Conservation (phyloP, 768 basidiomycete species). For the Lentinula guzmanii region DNA sequence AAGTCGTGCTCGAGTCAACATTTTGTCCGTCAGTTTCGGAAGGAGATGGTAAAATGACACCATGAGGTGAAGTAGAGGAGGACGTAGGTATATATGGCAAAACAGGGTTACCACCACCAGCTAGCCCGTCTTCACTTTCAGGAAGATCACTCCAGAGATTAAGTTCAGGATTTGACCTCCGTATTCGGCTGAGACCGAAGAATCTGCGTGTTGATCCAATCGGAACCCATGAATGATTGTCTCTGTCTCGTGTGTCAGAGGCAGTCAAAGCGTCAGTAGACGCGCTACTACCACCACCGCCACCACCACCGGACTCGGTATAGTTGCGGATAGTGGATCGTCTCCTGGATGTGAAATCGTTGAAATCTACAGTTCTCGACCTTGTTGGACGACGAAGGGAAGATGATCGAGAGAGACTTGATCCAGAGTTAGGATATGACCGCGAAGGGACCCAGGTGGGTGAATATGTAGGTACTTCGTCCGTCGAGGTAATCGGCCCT, state of each 20-base stretch:
- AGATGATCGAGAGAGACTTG: conserved; percentile 45
- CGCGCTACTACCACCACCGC: conserved; percentile 22
- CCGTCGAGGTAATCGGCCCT: background rate
- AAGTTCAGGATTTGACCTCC: conserved; percentile 25
- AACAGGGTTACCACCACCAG: background rate
- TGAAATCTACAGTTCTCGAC: conserved; percentile 60
- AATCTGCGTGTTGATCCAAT: conserved; percentile 39
- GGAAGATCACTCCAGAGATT: conserved; percentile 19
- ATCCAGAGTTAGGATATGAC: conserved; percentile 13
- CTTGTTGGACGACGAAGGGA: conserved; percentile 55
- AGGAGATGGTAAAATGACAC: conserved; percentile 9
- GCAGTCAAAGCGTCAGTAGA: conserved; percentile 14
- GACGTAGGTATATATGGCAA: background rate
- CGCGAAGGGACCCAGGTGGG: conserved; percentile 2
- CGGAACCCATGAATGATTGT: conserved; percentile 8
- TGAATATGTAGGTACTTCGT: background rate
- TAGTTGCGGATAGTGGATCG: conserved; percentile 44
- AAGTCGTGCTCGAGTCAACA: conserved; percentile 13
- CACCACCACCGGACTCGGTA: conserved; percentile 1
- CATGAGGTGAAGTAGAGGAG: conserved; percentile 4
- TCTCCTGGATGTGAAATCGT: conserved; percentile 63
- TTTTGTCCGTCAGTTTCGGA: conserved; percentile 29
- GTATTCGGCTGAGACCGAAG: conserved; percentile 42
- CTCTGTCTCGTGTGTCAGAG: background rate
- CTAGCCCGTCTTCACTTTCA: conserved; percentile 9